Conservation (phyloP, 768 basidiomycete genomes). For the Tylopilus rubrobrunneus region DNA sequence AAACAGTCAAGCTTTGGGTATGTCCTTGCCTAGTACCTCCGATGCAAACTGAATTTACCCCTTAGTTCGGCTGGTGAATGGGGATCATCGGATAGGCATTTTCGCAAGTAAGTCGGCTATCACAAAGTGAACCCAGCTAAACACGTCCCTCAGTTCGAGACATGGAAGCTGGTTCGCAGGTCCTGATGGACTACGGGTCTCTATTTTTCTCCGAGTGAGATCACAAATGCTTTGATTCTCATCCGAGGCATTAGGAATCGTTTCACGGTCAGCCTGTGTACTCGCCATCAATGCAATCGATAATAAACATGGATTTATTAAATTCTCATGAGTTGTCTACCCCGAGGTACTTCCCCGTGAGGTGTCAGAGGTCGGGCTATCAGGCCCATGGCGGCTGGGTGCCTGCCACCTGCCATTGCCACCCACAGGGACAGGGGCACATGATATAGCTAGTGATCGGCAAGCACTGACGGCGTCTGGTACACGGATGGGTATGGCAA, state of each 20-base stretch:
- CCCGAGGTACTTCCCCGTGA: neutral
- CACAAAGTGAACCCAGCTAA: neutral
- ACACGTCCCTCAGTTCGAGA: constrained; percentile 30
- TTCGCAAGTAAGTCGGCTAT: constrained; percentile 24
- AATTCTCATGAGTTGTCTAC: neutral
- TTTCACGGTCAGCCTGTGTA: neutral
- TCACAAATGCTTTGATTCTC: too few relatives aligned
- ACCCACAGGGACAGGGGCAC: neutral
- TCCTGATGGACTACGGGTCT: constrained; percentile 57
- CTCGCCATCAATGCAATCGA: neutral
- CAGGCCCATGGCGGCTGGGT: neutral
- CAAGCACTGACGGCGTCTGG: neutral
- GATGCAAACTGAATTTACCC: constrained; percentile 1
- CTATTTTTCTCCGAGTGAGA: constrained; percentile 37
- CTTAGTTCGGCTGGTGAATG: constrained; percentile 57
- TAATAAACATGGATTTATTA: constrained; percentile 2
- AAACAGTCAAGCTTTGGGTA: constrained; percentile 50
- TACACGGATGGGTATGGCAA: too few relatives aligned
- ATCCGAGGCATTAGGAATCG: neutral
- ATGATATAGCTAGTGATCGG: too few relatives aligned
- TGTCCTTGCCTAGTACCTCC: constrained; percentile 5
- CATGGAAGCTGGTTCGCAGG: constrained; percentile 43
- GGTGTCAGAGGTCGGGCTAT: neutral
- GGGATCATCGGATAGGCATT: constrained; percentile 64
- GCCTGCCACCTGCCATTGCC: neutral